Percentiles rank a stretch among this genome's conserved stretches.
These are phyloP conservation scores for Kuraishia borneana DNA, from an alignment of 805 yeast species.

Conservation along the genomic window DNA sequence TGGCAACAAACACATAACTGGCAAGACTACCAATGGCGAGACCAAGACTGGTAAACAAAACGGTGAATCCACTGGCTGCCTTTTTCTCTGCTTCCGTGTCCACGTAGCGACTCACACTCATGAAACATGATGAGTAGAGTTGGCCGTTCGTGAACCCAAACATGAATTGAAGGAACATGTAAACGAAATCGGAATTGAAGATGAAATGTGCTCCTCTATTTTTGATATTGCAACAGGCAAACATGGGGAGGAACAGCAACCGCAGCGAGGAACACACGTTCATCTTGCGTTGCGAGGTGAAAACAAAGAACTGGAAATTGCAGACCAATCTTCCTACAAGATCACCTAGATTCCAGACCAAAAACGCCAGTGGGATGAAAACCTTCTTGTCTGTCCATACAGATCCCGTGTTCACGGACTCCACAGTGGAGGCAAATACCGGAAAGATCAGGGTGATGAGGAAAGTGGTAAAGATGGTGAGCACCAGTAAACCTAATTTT, in stretches of 20 bases:
- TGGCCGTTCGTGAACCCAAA: conserved; percentile 91
- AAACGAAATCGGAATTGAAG: conserved; percentile 47
- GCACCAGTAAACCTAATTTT: conserved; percentile 51
- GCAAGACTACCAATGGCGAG: conserved; percentile 68
- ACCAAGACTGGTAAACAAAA: conserved; percentile 69
- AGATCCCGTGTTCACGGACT: conserved; percentile 30
- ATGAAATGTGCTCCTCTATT: conserved; percentile 26
- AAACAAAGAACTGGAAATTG: conserved; percentile 31
- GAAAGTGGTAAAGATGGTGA: conserved; percentile 66
- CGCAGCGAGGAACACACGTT: conserved; percentile 47
- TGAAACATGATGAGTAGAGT: conserved; percentile 66
- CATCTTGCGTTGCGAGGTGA: conserved; percentile 30
- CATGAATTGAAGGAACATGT: conserved; percentile 55
- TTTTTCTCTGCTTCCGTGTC: conserved; percentile 55
- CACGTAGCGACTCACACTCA: conserved; percentile 52
- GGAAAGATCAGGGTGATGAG: conserved; percentile 74
- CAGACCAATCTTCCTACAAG: conserved; percentile 65
- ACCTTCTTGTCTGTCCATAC: conserved; percentile 34
- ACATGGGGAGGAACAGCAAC: conserved; percentile 54
- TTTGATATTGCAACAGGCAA: conserved; percentile 55
- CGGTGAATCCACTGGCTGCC: conserved; percentile 92
- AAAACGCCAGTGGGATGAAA: conserved; percentile 64
- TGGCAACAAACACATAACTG: conserved; percentile 53
- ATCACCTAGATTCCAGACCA: conserved; percentile 89
- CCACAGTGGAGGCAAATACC: conserved; percentile 70